phyloP scores from a whole-genome alignment of 140 eudicot genomes.

The Bidens hawaiensis region DNA sequence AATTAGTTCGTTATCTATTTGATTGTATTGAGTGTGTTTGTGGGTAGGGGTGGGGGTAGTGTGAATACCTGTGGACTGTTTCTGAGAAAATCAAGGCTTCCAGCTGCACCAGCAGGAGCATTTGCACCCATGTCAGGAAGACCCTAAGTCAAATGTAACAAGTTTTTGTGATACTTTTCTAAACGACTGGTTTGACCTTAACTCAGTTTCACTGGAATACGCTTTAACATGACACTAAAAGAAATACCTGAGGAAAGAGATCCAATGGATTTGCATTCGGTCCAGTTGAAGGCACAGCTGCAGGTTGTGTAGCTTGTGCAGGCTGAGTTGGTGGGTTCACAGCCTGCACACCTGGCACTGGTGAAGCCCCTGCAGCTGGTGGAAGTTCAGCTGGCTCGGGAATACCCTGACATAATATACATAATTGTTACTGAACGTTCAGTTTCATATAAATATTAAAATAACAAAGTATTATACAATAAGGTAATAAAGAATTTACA shows the following conservation, averaged over 20 bases:
- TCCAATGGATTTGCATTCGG: slow-evolving; percentile 87
- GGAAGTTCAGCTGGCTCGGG: slow-evolving; percentile 83
- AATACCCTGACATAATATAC: slow-evolving; percentile 53
- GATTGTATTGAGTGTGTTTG: background rate
- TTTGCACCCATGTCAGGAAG: slow-evolving; percentile 81
- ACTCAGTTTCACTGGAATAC: background rate
- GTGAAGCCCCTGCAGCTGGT: slow-evolving; percentile 44
- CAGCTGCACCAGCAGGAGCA: slow-evolving; percentile 68
- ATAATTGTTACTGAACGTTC: background rate
- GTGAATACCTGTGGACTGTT: slow-evolving; percentile 64
- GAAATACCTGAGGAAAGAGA: slow-evolving; percentile 77
- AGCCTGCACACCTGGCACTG: slow-evolving; percentile 49
- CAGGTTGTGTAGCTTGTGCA: slow-evolving; percentile 48
- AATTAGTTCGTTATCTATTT: background rate
- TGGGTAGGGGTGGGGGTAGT: background rate
- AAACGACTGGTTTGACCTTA: no score
- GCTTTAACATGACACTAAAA: no score
- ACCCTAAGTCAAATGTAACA: slow-evolving; percentile 41
- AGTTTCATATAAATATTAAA: background rate
- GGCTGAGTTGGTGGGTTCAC: slow-evolving; percentile 50
- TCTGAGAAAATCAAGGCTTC: slow-evolving; percentile 79
- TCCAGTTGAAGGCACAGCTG: slow-evolving; percentile 55
- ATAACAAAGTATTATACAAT: background rate
- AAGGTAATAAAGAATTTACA: slow-evolving; percentile 32
- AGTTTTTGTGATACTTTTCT: no score